Evolutionary conservation across 2,329 filamentous ascomycete species (phyloP).

Genomic region (Penicillium sp.): DNA sequence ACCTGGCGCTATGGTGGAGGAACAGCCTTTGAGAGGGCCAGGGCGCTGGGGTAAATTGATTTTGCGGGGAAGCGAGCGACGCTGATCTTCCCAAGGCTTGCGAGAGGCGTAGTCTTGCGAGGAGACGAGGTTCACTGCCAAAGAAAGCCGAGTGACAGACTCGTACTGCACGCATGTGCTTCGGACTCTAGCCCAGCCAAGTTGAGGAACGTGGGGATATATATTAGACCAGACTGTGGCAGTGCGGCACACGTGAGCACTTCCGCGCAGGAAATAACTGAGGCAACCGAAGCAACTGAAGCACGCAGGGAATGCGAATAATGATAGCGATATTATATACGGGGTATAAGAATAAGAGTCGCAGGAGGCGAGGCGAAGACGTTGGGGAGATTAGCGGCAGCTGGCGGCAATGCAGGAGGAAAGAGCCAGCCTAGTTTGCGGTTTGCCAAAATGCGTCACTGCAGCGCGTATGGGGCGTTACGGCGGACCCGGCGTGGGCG

Average conservation of each 20-base stretch:
- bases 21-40: slow-evolving; percentile 22
- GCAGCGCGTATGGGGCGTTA: neutral
- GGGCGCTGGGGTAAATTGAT: slow-evolving; percentile 19
- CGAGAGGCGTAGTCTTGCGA: slow-evolving; percentile 2
- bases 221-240: neutral
- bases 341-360: neutral
- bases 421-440: too few species aligned
- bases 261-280: neutral
- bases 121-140: slow-evolving; percentile 25
- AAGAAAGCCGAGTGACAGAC: slow-evolving; percentile 27
- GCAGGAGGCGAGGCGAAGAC: neutral
- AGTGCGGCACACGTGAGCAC: neutral
- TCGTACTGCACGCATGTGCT: slow-evolving; percentile 35
- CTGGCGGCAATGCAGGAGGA: neutral
- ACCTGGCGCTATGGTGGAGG: slow-evolving; percentile 22
- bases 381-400: neutral
- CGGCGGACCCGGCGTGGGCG: neutral
- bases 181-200: slow-evolving; percentile 10
- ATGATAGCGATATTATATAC: neutral
- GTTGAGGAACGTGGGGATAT: slow-evolving; percentile 2
- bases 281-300: neutral
- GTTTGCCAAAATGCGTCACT: slow-evolving; percentile 2
- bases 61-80: slow-evolving; percentile 18
- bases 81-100: slow-evolving; percentile 9
- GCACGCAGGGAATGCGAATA: neutral